phyloP scores from a whole-genome alignment of 2,329 filamentous ascomycete species.

The Exophiala aquamarina region DNA sequence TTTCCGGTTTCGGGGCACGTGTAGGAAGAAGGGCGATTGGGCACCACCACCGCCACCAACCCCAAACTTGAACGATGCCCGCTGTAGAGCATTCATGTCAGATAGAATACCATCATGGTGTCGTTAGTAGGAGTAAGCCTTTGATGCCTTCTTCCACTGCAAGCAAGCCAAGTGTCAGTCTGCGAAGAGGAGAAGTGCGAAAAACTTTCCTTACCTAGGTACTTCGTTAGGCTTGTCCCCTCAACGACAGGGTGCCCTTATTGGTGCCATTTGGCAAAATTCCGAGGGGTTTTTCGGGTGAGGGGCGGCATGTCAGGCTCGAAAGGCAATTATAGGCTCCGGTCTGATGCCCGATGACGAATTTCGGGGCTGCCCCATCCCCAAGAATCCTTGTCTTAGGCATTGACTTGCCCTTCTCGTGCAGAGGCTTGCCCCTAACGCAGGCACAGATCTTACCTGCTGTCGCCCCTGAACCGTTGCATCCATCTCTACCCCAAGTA shows the following conservation, averaged over 20 bases:
- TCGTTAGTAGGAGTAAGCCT: too few species aligned
- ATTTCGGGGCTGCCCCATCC: not conserved
- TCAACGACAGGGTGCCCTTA: too few species aligned
- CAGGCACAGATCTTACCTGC: not conserved
- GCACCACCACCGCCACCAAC: too few species aligned
- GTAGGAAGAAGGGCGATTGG: constrained; percentile 14
- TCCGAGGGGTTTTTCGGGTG: too few species aligned
- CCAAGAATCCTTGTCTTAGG: not conserved
- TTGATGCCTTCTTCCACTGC: too few species aligned
- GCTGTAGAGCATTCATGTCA: constrained; percentile 19
- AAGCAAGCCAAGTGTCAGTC: not conserved
- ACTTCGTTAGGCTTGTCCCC: too few species aligned
- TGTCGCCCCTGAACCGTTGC: too few species aligned
- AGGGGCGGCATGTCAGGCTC: too few species aligned
- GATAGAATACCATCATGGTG: constrained; percentile 9
- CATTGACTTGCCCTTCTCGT: not conserved
- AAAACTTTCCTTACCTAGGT: too few species aligned
- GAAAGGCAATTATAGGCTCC: not conserved
- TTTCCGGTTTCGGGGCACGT: constrained; percentile 4
- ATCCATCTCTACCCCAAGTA: too few species aligned
- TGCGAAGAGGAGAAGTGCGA: constrained; percentile 2
- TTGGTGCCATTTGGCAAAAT: constrained; percentile 4
- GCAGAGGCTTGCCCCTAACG: constrained; percentile 1
- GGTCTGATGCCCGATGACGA: constrained; percentile 12
- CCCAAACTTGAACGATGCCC: constrained; percentile 17